phyloP scores from a whole-genome alignment of 1,139 yeast genomes.

The Geotrichum australiense region DNA sequence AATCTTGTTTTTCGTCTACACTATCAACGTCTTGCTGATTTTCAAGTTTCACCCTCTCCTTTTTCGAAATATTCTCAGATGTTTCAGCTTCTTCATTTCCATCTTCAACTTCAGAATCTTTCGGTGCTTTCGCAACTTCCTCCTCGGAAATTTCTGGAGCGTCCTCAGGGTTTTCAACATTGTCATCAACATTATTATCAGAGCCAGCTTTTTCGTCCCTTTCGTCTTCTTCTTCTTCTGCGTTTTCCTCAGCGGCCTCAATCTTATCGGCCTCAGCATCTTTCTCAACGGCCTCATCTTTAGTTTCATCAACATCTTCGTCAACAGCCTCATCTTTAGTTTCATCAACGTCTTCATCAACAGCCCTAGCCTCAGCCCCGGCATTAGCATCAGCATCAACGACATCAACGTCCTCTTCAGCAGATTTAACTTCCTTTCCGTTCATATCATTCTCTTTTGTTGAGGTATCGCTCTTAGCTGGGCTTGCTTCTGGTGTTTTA shows the following conservation, averaged over 20 bases:
- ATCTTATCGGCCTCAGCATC: background rate
- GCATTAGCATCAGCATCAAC: background rate
- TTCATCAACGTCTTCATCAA: background rate
- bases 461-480: too few relatives aligned
- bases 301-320: background rate
- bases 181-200: background rate
- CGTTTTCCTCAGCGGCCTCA: constrained; percentile 2
- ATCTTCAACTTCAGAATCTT: constrained; percentile 3
- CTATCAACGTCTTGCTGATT: background rate
- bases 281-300: background rate
- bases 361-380: background rate
- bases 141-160: constrained; percentile 5
- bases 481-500: too few relatives aligned
- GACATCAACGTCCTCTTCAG: too few relatives aligned
- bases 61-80: constrained; percentile 1
- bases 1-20: background rate
- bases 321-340: background rate
- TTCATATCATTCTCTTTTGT: background rate
- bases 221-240: background rate
- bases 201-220: background rate
- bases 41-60: background rate
- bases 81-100: constrained; percentile 1
- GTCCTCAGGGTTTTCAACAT: background rate
- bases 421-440: background rate
- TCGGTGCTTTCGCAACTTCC: background rate